Percentiles rank a stretch among this genome's conserved stretches.
Conservation (phyloP, 2,329 filamentous ascomycete genomes). For the Harringtonia lauricola region DNA sequence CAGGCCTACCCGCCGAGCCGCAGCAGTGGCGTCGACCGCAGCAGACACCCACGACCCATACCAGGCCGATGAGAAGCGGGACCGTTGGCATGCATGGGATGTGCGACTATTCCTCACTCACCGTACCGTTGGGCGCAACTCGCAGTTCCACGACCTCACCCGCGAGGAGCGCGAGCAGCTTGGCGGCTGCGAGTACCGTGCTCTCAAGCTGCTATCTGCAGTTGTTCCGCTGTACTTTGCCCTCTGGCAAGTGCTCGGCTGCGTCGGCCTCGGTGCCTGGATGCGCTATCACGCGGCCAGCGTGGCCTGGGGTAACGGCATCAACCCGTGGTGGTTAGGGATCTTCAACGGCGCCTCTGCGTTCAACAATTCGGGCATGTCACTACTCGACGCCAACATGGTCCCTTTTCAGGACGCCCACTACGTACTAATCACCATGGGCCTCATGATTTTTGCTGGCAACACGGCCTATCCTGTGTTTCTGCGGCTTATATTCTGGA, state of each 20-base stretch:
- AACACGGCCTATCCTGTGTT: slow-evolving; percentile 58
- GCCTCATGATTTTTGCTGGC: slow-evolving; percentile 48
- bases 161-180: slow-evolving; percentile 43
- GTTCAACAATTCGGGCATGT: slow-evolving; percentile 65
- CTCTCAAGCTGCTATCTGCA: slow-evolving; percentile 45
- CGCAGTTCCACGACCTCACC: slow-evolving; percentile 41
- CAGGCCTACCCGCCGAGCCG: background rate
- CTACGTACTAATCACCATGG: slow-evolving; percentile 42
- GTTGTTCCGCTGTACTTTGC: slow-evolving; percentile 50
- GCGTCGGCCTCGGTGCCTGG: slow-evolving; percentile 50
- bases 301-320: slow-evolving; percentile 39
- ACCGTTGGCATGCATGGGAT: background rate
- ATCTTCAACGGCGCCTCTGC: slow-evolving; percentile 57
- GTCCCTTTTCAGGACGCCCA: slow-evolving; percentile 43
- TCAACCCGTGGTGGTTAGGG: slow-evolving; percentile 58
- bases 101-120: slow-evolving; percentile 21
- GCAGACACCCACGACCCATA: no score
- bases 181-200: slow-evolving; percentile 53
- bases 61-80: background rate
- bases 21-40: background rate
- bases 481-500: slow-evolving; percentile 48
- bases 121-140: slow-evolving; percentile 36
- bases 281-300: slow-evolving; percentile 39
- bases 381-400: slow-evolving; percentile 55
- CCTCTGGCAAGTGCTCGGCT: slow-evolving; percentile 47